Conservation (phyloP, 2,329 filamentous ascomycete genomes). For the Colletotrichum melonis region DNA sequence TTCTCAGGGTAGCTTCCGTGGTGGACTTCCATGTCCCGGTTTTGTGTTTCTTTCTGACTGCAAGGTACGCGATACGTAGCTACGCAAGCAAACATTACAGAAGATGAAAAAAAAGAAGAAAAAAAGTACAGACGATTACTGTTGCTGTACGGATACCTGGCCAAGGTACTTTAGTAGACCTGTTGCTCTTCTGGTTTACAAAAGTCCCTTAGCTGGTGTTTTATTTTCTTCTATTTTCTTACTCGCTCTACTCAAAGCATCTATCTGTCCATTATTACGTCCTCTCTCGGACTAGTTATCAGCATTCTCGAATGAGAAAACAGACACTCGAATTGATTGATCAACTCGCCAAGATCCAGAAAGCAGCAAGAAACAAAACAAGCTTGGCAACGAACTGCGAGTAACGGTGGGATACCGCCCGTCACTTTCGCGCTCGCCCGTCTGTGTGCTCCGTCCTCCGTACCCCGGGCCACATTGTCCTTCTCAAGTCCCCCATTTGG, state of each 20-base stretch:
- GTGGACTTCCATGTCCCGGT: neutral
- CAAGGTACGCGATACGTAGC: neutral
- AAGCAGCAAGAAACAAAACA: neutral
- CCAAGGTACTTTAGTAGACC: neutral
- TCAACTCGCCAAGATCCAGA: neutral
- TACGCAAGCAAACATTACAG: no score
- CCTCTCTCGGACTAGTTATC: no score
- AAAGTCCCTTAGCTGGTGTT: neutral
- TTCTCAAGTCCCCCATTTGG: neutral
- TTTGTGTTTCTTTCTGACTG: neutral
- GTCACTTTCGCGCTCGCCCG: neutral
- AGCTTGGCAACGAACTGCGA: neutral
- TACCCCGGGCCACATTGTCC: neutral
- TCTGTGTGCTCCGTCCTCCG: neutral
- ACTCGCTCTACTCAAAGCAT: neutral
- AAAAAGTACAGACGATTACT: neutral
- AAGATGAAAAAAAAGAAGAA: no score
- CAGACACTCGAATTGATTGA: no score
- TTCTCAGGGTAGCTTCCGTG: neutral
- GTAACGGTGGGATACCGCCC: neutral
- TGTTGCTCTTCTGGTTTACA: neutral
- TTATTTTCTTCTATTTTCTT: neutral
- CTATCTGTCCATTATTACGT: neutral
- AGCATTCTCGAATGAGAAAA: no score
- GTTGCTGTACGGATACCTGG: neutral